These are phyloP conservation scores for Edaphochlamys debaryana DNA, from an alignment of 139 green algal genomes.

Conservation along the genomic window DNA sequence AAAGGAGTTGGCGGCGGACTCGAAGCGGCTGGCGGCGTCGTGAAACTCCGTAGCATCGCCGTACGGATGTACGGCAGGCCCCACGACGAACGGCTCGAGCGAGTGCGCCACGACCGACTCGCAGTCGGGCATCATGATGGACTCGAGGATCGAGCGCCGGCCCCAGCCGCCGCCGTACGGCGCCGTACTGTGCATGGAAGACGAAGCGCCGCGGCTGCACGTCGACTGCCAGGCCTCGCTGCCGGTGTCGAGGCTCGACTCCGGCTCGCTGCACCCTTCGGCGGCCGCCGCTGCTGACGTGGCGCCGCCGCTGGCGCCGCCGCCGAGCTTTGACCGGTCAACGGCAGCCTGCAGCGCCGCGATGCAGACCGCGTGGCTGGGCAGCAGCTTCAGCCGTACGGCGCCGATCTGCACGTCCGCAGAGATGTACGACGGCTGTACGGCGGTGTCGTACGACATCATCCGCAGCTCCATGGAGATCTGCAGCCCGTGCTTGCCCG, in stretches of 20 bases:
- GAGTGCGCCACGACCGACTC: slow-evolving; percentile 61
- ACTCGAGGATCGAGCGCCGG: slow-evolving; percentile 63
- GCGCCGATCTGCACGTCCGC: slow-evolving; percentile 4
- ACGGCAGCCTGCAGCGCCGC: background rate
- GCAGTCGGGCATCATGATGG: slow-evolving; percentile 67
- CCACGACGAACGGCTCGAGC: slow-evolving; percentile 46
- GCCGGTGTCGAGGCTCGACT: background rate
- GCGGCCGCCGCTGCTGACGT: background rate
- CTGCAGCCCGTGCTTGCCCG: slow-evolving; percentile 27
- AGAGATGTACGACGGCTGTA: background rate
- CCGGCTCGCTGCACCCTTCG: too few species aligned
- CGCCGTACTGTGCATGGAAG: background rate
- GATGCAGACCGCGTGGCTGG: slow-evolving; percentile 15
- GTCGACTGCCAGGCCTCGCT: background rate
- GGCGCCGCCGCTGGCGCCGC: background rate
- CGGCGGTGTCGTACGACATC: background rate
- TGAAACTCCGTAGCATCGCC: slow-evolving; percentile 31
- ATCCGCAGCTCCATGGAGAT: slow-evolving; percentile 16
- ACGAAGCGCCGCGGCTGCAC: background rate
- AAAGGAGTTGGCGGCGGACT: slow-evolving; percentile 4
- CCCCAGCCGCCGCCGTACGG: slow-evolving; percentile 48
- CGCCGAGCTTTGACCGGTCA: background rate
- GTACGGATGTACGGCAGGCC: slow-evolving; percentile 2
- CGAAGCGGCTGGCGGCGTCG: slow-evolving; percentile 26
- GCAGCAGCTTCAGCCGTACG: slow-evolving; percentile 25